These are phyloP conservation scores for Linnemannia zychae DNA, from an alignment of 192 early-diverging fungal species.

Conservation along the genomic window DNA sequence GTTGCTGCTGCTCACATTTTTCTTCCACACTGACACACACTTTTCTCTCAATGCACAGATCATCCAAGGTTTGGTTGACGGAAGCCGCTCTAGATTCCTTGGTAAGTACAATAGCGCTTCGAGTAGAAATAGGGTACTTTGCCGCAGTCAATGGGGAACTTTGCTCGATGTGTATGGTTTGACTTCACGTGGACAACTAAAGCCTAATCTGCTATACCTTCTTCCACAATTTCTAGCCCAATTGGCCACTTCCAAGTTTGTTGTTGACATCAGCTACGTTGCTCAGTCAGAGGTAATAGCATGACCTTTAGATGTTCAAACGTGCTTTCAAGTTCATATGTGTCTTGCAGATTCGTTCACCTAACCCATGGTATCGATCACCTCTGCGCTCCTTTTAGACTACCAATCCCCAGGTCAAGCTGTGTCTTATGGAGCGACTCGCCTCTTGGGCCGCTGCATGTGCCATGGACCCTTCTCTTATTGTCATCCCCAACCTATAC, in stretches of 20 bases:
- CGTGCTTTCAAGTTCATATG: too few relatives aligned
- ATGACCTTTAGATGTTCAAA: neutral
- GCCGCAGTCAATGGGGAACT: neutral
- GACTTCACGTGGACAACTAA: neutral
- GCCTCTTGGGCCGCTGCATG: neutral
- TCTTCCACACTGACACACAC: too few relatives aligned
- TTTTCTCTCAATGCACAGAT: neutral
- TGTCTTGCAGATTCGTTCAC: too few relatives aligned
- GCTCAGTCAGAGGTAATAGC: neutral
- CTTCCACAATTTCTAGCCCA: neutral
- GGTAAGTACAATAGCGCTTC: neutral
- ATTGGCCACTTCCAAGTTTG: conserved; percentile 14
- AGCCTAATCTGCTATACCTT: neutral
- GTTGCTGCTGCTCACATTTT: neutral
- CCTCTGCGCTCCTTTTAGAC: neutral
- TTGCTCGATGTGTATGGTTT: neutral
- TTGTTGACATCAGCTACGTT: neutral
- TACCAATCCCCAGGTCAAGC: neutral
- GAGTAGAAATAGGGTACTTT: neutral
- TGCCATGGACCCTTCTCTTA: conserved; percentile 1
- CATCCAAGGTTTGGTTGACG: conserved; percentile 13
- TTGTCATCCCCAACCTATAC: conserved; percentile 1
- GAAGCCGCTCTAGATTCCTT: conserved; percentile 11
- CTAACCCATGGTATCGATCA: neutral
- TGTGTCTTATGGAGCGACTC: conserved; percentile 13